Evolutionary conservation across 2,329 filamentous ascomycete species (phyloP).

Genomic region (Emydomyces testavorans): DNA sequence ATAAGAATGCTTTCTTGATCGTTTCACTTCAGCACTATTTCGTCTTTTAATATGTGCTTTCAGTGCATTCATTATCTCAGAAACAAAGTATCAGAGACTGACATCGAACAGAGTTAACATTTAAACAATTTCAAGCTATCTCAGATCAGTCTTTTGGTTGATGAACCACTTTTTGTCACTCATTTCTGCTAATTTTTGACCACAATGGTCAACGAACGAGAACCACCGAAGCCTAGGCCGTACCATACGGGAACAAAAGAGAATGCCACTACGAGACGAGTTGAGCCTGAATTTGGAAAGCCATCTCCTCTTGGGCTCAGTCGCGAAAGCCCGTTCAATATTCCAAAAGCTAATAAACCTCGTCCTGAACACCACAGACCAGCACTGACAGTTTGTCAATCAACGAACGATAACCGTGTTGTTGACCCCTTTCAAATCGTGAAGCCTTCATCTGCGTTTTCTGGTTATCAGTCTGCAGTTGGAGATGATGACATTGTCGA

Average conservation of each 20-base stretch:
- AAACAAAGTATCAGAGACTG: no score
- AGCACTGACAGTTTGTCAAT: constrained; percentile 16
- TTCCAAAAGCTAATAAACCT: constrained; percentile 39
- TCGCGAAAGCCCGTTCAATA: constrained; percentile 41
- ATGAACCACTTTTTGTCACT: no score
- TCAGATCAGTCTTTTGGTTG: no score
- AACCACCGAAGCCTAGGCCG: constrained; percentile 31
- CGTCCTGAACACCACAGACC: constrained; percentile 42
- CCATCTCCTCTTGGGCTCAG: constrained; percentile 43
- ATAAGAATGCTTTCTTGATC: no score
- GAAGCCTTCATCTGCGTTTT: constrained; percentile 27
- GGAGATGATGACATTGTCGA: constrained; percentile 30
- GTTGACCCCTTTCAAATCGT: constrained; percentile 34
- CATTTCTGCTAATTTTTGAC: background rate
- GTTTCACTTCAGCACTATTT: no score
- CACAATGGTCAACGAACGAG: constrained; percentile 44
- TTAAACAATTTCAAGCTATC: no score
- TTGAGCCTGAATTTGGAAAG: constrained; percentile 46
- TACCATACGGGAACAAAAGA: constrained; percentile 30
- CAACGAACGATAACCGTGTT: constrained; percentile 19
- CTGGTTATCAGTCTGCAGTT: constrained; percentile 21
- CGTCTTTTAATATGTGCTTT: no score
- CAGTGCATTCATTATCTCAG: no score
- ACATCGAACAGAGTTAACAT: no score
- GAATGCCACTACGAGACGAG: constrained; percentile 24